Evolutionary conservation across 768 basidiomycete genomes (phyloP).

Genomic region (Cubamyces lactineus): DNA sequence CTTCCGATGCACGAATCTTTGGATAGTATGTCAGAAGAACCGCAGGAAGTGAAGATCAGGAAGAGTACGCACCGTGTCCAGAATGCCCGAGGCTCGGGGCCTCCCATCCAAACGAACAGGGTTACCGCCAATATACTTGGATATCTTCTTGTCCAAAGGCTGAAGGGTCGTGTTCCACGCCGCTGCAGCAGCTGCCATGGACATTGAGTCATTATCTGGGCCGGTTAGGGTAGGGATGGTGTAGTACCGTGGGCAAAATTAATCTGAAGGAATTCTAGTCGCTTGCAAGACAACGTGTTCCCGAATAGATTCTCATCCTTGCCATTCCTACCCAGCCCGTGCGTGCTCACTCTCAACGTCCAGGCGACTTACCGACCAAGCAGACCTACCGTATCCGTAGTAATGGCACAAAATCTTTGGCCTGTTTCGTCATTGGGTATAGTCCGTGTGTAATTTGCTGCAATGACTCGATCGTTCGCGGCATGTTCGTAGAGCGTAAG

Average conservation of each 20-base stretch:
- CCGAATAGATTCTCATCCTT: constrained; percentile 74
- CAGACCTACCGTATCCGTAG: constrained; percentile 57
- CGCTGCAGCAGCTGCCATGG: constrained; percentile 58
- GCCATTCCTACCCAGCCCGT: constrained; percentile 51
- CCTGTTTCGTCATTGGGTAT: constrained; percentile 60
- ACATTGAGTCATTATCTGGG: not conserved
- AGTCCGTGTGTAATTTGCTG: constrained; percentile 76
- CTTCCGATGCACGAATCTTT: constrained; percentile 67
- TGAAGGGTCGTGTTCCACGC: constrained; percentile 65
- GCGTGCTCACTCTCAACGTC: not conserved
- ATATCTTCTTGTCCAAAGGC: constrained; percentile 64
- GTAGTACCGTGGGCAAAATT: constrained; percentile 65
- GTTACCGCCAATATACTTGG: constrained; percentile 67
- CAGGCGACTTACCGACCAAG: not conserved
- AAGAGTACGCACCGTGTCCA: constrained; percentile 59
- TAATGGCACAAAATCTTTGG: constrained; percentile 47
- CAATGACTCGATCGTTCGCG: constrained; percentile 74
- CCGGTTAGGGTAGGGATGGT: not conserved
- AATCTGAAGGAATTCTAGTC: constrained; percentile 61
- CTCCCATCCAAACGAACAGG: constrained; percentile 76
- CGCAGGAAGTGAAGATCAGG: no score
- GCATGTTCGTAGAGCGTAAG: constrained; percentile 78
- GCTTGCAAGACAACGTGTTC: constrained; percentile 69
- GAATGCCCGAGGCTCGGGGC: constrained; percentile 73
- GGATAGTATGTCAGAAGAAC: not conserved